These are phyloP conservation scores for Orbilia ellipsospora DNA, from an alignment of 2,329 filamentous ascomycete species.

Conservation along the genomic window DNA sequence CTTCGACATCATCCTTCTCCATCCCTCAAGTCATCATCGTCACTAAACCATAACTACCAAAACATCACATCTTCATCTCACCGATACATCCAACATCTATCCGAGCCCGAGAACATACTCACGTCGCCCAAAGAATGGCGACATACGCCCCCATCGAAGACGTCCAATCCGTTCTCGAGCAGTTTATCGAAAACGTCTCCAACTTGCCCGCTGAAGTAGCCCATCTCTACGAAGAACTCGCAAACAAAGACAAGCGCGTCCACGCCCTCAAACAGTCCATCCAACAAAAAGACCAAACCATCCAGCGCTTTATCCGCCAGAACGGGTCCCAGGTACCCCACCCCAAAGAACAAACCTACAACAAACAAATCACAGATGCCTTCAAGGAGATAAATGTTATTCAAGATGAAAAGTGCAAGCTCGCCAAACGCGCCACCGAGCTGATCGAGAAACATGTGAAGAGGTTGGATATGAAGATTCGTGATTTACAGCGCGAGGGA, in stretches of 20 bases:
- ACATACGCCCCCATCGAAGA: conserved; percentile 56
- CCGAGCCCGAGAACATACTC: neutral
- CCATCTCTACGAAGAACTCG: conserved; percentile 84
- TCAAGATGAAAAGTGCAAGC: conserved; percentile 77
- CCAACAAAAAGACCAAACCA: conserved; percentile 76
- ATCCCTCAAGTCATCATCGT: conserved; percentile 9
- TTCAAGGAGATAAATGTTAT: conserved; percentile 76
- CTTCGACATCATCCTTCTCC: conserved; percentile 5
- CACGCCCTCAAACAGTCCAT: conserved; percentile 76
- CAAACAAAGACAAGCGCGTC: conserved; percentile 80
- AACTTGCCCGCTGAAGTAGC: conserved; percentile 85
- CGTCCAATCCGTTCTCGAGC: conserved; percentile 59
- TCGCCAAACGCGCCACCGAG: conserved; percentile 70
- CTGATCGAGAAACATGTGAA: conserved; percentile 67
- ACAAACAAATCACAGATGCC: conserved; percentile 74
- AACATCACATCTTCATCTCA: neutral
- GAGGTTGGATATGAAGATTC: conserved; percentile 67
- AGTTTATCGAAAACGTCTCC: conserved; percentile 59
- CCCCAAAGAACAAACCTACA: conserved; percentile 77
- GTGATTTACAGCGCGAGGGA: conserved; percentile 66
- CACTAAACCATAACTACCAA: neutral
- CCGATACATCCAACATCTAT: conserved; percentile 8
- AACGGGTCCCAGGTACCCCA: conserved; percentile 79
- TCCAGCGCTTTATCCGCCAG: conserved; percentile 83
- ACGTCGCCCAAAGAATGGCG: conserved; percentile 20